Percentiles rank a stretch among this genome's conserved stretches.
Evolutionary conservation across 805 yeast genomes (phyloP).

Genomic region (Ogataea angusta): DNA sequence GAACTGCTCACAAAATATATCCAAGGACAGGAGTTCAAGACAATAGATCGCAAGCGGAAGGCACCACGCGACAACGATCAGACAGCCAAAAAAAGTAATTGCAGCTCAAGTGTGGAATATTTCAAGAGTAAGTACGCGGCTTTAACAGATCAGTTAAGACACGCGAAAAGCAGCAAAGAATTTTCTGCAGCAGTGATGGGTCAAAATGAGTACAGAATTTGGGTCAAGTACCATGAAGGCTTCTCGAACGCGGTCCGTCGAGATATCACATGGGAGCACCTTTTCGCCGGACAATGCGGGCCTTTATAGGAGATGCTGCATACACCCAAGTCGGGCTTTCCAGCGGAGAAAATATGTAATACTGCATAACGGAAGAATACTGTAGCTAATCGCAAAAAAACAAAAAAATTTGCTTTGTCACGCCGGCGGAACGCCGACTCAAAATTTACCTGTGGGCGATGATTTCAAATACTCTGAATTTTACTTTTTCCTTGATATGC

Average conservation of each 20-base stretch:
- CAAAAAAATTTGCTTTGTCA: background rate
- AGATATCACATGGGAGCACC: slow-evolving; percentile 70
- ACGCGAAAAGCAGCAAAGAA: slow-evolving; percentile 14
- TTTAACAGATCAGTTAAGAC: slow-evolving; percentile 14
- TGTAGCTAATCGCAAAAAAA: background rate
- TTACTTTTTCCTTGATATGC: background rate
- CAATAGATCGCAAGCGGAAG: slow-evolving; percentile 4
- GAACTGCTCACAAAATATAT: slow-evolving; percentile 14
- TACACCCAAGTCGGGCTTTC: background rate
- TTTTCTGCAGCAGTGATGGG: slow-evolving; percentile 18
- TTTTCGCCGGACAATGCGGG: slow-evolving; percentile 38
- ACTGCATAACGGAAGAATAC: background rate
- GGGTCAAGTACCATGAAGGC: slow-evolving; percentile 94
- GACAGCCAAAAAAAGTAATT: slow-evolving; percentile 12
- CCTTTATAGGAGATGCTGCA: background rate
- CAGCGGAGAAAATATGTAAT: background rate
- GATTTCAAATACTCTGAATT: background rate
- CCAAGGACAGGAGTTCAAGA: slow-evolving; percentile 9
- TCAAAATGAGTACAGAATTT: slow-evolving; percentile 41
- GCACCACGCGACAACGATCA: slow-evolving; percentile 12
- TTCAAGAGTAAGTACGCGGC: slow-evolving; percentile 42
- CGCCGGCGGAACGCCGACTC: background rate
- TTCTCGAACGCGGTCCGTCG: slow-evolving; percentile 88
- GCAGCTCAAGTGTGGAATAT: slow-evolving; percentile 32
- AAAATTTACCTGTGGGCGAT: background rate